Conservation (phyloP, 2,329 filamentous ascomycete species). For the Ceratocystis alfenasii region DNA sequence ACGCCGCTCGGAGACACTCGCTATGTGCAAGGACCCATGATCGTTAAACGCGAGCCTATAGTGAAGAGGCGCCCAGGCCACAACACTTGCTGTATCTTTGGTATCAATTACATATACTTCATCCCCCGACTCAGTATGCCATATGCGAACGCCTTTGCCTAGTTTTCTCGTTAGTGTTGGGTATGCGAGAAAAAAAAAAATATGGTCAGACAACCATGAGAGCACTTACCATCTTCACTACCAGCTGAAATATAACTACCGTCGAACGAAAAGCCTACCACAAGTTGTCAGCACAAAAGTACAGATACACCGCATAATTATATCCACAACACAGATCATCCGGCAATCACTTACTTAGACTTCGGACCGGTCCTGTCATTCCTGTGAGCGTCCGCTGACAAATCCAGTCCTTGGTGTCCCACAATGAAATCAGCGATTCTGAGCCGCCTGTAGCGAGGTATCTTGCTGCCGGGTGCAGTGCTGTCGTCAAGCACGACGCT, state of each 20-base stretch:
- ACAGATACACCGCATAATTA: not conserved
- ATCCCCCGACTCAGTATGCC: conserved; percentile 62
- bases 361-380: conserved; percentile 58
- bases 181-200: not conserved
- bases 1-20: conserved; percentile 28
- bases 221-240: conserved; percentile 55
- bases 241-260: conserved; percentile 63
- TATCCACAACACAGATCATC: not conserved
- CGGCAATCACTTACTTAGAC: conserved; percentile 42
- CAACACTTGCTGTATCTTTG: conserved; percentile 48
- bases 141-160: conserved; percentile 46
- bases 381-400: conserved; percentile 59
- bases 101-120: conserved; percentile 61
- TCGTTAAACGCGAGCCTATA: conserved; percentile 68
- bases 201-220: not conserved
- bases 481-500: conserved; percentile 55
- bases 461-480: conserved; percentile 57
- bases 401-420: conserved; percentile 68
- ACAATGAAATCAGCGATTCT: conserved; percentile 63
- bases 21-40: conserved; percentile 54
- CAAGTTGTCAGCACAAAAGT: not conserved
- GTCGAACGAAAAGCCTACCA: conserved; percentile 60
- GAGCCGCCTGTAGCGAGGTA: conserved; percentile 64
- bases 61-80: conserved; percentile 63
- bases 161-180: conserved; percentile 3